Evolutionary conservation across 805 yeast species (phyloP), one percentile per base, ranked within the genome.

Genomic region (Candida hispaniensis): DNA sequence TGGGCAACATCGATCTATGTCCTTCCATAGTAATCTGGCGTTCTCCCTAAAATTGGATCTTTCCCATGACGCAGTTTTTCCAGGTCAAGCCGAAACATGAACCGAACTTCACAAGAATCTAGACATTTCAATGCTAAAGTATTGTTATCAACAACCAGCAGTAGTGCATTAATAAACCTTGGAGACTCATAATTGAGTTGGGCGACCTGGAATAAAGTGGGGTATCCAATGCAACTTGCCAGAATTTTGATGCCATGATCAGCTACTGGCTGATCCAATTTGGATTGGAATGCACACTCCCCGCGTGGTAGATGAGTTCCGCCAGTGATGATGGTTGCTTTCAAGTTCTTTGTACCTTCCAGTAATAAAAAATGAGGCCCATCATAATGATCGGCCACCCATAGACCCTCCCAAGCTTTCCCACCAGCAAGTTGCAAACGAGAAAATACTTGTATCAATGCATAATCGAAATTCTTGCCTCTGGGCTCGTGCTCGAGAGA

Each of bases 91-190:
- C n/a, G n/a, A n/a, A n/a, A n/a, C n/a, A n/a, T n/a, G n/a, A n/a
- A n/a, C n/a, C n/a, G n/a, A 12, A 30, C 35, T 17, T 22, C 27
- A 2, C 35, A 20, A 3, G 16, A 14, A 4, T 18, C 17, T 12
- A 9, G 11, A 26, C 35, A 30, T 27, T 21, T 22, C 19, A 30
- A 10, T 13, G 35, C 35, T 21, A 30, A 14, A 9, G 20, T 32
- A 14, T 32, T 32, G n/a, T 22, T 22, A 9, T 32, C 36, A 10
- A 23, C 36, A 18, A 32, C n/a, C 7, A 32, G 17, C 17, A 32
- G 13, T 18, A 10, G 22, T 9, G 24, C 36, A 12, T 27, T 14
- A 15, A 23, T 17, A 7, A 23, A 32, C 28, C 24, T 28, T 1
- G 36, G 28, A 4, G 16, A 17, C 10, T 17, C 28, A 10, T 32